Percentiles rank a stretch among this genome's conserved stretches.
phyloP scores from a whole-genome alignment of 2,329 filamentous ascomycete genomes.

The Aureobasidium sp. region DNA sequence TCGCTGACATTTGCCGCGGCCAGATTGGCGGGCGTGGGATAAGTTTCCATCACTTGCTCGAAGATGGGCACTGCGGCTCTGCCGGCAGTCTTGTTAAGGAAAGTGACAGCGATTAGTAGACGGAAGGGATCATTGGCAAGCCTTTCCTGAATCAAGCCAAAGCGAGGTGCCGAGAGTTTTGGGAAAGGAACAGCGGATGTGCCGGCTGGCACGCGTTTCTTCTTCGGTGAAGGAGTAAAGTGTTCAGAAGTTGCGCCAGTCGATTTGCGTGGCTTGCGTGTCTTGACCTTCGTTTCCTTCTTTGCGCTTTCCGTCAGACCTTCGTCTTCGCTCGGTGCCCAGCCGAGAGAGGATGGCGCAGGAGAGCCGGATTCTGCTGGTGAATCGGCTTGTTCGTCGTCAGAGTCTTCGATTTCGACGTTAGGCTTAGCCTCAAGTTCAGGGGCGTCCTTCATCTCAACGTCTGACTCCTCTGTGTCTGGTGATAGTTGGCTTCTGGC shows the following conservation, averaged over 20 bases:
- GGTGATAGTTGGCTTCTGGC: slow-evolving; percentile 1
- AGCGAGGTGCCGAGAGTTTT: slow-evolving; percentile 53
- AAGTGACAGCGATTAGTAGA: slow-evolving; percentile 73
- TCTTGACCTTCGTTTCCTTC: background rate
- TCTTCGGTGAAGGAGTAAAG: slow-evolving; percentile 24
- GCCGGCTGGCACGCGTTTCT: slow-evolving; percentile 24
- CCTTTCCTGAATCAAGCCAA: slow-evolving; percentile 80
- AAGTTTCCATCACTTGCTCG: slow-evolving; percentile 58
- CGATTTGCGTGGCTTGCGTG: slow-evolving; percentile 25
- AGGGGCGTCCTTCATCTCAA: background rate
- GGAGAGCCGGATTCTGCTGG: background rate
- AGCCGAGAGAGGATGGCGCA: background rate
- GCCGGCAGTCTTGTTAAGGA: slow-evolving; percentile 75
- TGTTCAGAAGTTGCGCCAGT: slow-evolving; percentile 30
- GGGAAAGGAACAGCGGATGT: slow-evolving; percentile 55
- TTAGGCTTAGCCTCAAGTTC: background rate
- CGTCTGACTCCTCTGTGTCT: background rate
- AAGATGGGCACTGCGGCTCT: slow-evolving; percentile 69
- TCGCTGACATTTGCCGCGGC: slow-evolving; percentile 50
- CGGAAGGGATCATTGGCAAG: slow-evolving; percentile 69
- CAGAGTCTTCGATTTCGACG: background rate
- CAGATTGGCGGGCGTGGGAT: slow-evolving; percentile 59
- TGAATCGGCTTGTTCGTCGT: background rate
- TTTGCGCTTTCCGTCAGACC: background rate
- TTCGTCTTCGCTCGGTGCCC: slow-evolving; percentile 12